These are phyloP conservation scores for Glonium stellatum DNA, from an alignment of 495 filamentous ascomycete species.

Conservation along the genomic window DNA sequence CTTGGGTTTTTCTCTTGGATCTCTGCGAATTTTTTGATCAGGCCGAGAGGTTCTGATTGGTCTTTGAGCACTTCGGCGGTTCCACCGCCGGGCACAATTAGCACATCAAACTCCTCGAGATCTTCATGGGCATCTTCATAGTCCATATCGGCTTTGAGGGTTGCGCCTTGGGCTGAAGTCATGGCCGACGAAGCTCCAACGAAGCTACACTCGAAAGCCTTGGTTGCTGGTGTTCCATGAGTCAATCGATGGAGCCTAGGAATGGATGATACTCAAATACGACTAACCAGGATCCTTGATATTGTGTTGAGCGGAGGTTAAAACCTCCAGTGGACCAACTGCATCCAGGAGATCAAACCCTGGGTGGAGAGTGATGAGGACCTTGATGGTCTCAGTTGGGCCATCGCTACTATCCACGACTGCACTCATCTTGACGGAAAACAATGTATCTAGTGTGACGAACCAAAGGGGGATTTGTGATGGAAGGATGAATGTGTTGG, in stretches of 20 bases:
- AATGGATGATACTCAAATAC: neutral
- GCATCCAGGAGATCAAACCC: conserved; percentile 57
- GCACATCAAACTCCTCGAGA: conserved; percentile 62
- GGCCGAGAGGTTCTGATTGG: conserved; percentile 53
- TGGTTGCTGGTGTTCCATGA: conserved; percentile 29
- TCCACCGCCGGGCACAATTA: conserved; percentile 60
- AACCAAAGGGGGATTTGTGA: conserved; percentile 1
- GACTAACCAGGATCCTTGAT: conserved; percentile 50
- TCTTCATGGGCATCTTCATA: conserved; percentile 57
- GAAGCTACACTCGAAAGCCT: conserved; percentile 42
- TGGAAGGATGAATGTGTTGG: too few species aligned
- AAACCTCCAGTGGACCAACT: conserved; percentile 58
- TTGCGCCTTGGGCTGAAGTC: conserved; percentile 38
- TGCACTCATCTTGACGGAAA: conserved; percentile 38
- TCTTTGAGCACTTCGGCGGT: conserved; percentile 47
- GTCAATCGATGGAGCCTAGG: conserved; percentile 2
- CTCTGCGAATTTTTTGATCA: conserved; percentile 61
- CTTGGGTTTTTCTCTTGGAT: conserved; percentile 59
- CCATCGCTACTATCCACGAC: conserved; percentile 34
- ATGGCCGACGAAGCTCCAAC: conserved; percentile 34
- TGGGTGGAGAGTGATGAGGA: conserved; percentile 45
- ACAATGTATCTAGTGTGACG: conserved; percentile 2
- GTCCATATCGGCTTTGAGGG: conserved; percentile 44
- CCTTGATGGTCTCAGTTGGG: conserved; percentile 41
- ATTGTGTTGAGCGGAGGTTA: conserved; percentile 53